phyloP scores from a whole-genome alignment of 225 moss, liverwort and hornwort species.

The Antitrichia curtipendula region DNA sequence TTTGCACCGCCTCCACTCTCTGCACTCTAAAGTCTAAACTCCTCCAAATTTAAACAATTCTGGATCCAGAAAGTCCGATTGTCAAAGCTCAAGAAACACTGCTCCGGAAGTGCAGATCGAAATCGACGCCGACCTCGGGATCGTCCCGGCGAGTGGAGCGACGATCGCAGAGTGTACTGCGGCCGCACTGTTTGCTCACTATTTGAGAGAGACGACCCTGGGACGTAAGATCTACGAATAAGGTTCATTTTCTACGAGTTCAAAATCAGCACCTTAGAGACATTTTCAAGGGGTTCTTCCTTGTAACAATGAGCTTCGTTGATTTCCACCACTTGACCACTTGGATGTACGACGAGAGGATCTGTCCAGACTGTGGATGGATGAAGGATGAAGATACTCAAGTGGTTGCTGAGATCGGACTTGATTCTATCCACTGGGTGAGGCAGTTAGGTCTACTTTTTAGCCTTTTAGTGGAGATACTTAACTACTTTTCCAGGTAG shows the following conservation, averaged over 20 bases:
- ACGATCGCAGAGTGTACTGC: neutral
- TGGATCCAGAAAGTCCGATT: neutral
- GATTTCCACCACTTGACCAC: neutral
- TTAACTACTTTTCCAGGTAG: neutral
- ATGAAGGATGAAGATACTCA: neutral
- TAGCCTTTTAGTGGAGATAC: neutral
- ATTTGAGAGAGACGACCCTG: neutral
- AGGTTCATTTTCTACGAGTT: neutral
- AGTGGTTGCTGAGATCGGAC: neutral
- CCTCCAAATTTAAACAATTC: neutral
- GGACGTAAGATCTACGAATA: neutral
- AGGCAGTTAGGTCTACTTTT: neutral
- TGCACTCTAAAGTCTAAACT: neutral
- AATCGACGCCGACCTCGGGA: neutral
- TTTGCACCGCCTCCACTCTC: neutral
- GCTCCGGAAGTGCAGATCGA: neutral
- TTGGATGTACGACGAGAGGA: neutral
- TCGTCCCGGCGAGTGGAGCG: neutral
- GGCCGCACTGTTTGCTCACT: neutral
- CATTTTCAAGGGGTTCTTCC: neutral
- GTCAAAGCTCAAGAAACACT: neutral
- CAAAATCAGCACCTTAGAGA: rapidly evolving
- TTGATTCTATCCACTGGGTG: neutral
- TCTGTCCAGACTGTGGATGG: neutral
- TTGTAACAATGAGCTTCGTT: rapidly evolving